Evolutionary conservation across 2,329 filamentous ascomycete genomes (phyloP).

Genomic region (Botrytis byssoidea): DNA sequence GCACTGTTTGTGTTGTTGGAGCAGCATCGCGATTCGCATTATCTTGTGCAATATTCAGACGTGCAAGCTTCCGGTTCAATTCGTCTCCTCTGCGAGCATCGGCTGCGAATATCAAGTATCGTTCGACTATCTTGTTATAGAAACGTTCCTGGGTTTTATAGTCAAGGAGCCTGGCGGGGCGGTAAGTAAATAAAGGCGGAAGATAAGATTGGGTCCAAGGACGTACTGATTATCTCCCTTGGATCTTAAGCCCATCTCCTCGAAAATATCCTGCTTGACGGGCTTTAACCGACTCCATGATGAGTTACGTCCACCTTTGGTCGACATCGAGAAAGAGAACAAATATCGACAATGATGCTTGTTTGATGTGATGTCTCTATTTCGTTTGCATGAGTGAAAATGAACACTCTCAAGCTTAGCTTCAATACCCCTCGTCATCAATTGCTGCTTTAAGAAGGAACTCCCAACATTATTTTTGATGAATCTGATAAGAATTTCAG

Average conservation of each 20-base stretch:
- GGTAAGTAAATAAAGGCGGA: slow-evolving; percentile 24
- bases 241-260: slow-evolving; percentile 80
- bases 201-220: background rate
- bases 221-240: slow-evolving; percentile 82
- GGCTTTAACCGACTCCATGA: slow-evolving; percentile 73
- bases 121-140: slow-evolving; percentile 82
- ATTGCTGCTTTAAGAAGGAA: slow-evolving; percentile 19
- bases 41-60: slow-evolving; percentile 42
- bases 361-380: background rate
- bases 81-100: slow-evolving; percentile 67
- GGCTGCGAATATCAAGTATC: slow-evolving; percentile 88
- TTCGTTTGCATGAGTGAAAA: background rate
- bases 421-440: slow-evolving; percentile 4
- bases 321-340: slow-evolving; percentile 30
- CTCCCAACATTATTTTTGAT: slow-evolving; percentile 15
- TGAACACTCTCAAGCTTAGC: slow-evolving; percentile 8
- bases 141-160: slow-evolving; percentile 78
- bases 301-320: slow-evolving; percentile 40
- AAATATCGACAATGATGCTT: slow-evolving; percentile 3
- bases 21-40: slow-evolving; percentile 30
- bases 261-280: slow-evolving; percentile 71
- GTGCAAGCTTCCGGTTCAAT: slow-evolving; percentile 72
- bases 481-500: background rate
- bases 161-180: slow-evolving; percentile 61
- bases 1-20: slow-evolving; percentile 25